phyloP scores from a whole-genome alignment of 176 grass and related monocot genomes.

The Oryza brachyantha region DNA sequence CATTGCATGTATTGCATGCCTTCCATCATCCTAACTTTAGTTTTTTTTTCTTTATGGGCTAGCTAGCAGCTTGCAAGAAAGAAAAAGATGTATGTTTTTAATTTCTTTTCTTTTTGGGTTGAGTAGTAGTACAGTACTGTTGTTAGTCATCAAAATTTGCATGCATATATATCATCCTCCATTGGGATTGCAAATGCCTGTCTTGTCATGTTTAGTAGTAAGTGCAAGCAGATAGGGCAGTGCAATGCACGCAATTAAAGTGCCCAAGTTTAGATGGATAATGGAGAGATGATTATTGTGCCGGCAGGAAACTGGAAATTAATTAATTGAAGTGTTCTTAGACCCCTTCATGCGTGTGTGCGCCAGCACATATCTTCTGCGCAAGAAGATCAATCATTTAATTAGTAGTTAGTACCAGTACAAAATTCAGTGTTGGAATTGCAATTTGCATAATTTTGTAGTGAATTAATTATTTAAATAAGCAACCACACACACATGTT shows the following conservation, averaged over 20 bases:
- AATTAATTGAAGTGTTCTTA: not conserved
- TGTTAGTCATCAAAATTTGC: not conserved
- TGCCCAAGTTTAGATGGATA: constrained; percentile 15
- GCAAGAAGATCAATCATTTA: not conserved
- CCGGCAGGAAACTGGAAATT: not conserved
- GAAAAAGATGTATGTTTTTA: not conserved
- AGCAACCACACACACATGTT: not conserved
- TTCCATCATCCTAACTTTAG: constrained; percentile 29
- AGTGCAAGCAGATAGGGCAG: constrained; percentile 22
- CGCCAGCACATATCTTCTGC: not conserved
- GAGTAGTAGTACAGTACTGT: not conserved
- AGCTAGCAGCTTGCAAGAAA: not conserved
- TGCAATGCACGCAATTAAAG: constrained; percentile 35
- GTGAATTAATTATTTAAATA: not conserved
- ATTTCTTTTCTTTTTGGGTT: not conserved
- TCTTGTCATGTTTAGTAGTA: constrained; percentile 12
- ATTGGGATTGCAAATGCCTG: constrained; percentile 16
- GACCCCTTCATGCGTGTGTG: not conserved
- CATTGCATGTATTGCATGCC: not conserved
- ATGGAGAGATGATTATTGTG: constrained; percentile 1
- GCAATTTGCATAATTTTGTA: not conserved
- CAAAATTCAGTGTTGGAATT: not conserved
- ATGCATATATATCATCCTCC: not conserved
- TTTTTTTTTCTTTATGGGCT: constrained; percentile 32
- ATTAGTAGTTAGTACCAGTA: not conserved